Evolutionary conservation across 768 basidiomycete species (phyloP).

Genomic region (Leccinum disarticulatum): DNA sequence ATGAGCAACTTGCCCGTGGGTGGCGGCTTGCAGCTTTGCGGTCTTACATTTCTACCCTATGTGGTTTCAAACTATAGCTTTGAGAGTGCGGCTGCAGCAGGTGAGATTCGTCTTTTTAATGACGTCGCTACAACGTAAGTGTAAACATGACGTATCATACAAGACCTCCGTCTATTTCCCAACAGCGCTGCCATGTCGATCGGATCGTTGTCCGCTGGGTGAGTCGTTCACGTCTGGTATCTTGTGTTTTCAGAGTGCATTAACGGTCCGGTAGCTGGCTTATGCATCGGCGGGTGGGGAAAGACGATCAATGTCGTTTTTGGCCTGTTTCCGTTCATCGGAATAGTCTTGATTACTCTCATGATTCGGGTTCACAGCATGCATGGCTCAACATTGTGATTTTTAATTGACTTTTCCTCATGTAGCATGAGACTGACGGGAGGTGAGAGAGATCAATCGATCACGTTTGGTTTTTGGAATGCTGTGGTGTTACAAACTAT

Average conservation of each 20-base stretch:
- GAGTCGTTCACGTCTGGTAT: conserved; percentile 1
- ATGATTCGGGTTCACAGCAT: conserved; percentile 40
- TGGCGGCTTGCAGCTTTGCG: conserved; percentile 70
- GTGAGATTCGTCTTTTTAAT: conserved; percentile 35
- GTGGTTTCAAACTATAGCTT: conserved; percentile 80
- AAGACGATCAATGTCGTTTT: conserved; percentile 47
- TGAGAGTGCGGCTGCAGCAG: conserved; percentile 64
- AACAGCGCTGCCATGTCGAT: conserved; percentile 46
- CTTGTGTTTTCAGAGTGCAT: not conserved
- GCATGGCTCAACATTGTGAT: conserved; percentile 53
- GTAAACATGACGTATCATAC: conserved; percentile 4
- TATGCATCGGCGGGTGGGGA: conserved; percentile 50
- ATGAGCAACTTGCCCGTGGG: conserved; percentile 72
- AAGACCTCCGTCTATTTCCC: conserved; percentile 54
- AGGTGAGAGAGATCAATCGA: conserved; percentile 31
- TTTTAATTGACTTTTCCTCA: not conserved
- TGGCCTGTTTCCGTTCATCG: conserved; percentile 50
- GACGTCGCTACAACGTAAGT: not conserved
- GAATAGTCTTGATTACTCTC: conserved; percentile 40
- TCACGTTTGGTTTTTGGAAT: conserved; percentile 65
- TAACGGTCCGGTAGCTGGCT: conserved; percentile 35
- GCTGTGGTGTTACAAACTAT: conserved; percentile 64
- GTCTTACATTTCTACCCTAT: conserved; percentile 80
- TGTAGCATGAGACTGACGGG: conserved; percentile 6
- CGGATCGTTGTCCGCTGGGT: conserved; percentile 55